These are phyloP conservation scores for Candida smagusa DNA, from an alignment of 1,139 yeast genomes.

Conservation along the genomic window DNA sequence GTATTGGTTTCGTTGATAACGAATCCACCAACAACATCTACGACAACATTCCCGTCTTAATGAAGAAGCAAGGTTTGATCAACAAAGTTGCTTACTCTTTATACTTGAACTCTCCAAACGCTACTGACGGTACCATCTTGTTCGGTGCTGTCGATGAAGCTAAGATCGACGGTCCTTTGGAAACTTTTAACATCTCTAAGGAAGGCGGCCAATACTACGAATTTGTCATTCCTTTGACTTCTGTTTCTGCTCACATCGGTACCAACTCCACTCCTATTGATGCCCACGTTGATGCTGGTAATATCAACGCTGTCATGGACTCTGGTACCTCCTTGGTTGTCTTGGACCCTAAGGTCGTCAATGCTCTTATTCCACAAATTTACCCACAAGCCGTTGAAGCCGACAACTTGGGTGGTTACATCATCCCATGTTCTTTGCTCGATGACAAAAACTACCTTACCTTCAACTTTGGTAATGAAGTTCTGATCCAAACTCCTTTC, in stretches of 20 bases:
- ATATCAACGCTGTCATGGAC: conserved; percentile 29
- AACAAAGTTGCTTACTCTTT: conserved; percentile 24
- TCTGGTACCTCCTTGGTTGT: conserved; percentile 38
- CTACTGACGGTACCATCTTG: conserved; percentile 15
- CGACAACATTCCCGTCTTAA: conserved; percentile 24
- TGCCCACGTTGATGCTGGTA: conserved; percentile 9
- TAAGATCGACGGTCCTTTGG: conserved; percentile 17
- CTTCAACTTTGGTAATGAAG: conserved; percentile 23
- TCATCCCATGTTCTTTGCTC: conserved; percentile 28
- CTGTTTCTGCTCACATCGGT: conserved; percentile 9
- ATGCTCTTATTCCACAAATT: not conserved
- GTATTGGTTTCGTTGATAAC: conserved; percentile 44
- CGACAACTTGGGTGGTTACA: conserved; percentile 17
- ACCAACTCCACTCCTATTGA: conserved; percentile 1
- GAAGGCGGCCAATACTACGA: conserved; percentile 14
- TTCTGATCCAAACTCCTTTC: conserved; percentile 23
- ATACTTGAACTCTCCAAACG: conserved; percentile 6
- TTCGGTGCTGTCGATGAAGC: conserved; percentile 24
- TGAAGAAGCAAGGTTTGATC: conserved; percentile 25
- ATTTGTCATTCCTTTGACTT: conserved; percentile 21
- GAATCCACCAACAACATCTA: conserved; percentile 17
- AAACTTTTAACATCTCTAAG: conserved; percentile 14
- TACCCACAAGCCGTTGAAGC: conserved; percentile 18
- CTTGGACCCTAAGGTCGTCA: conserved; percentile 11
- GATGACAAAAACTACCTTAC: conserved; percentile 20